These are phyloP conservation scores for Phytophthora pisi DNA, from an alignment of 352 stramenopile genomes.

Conservation along the genomic window DNA sequence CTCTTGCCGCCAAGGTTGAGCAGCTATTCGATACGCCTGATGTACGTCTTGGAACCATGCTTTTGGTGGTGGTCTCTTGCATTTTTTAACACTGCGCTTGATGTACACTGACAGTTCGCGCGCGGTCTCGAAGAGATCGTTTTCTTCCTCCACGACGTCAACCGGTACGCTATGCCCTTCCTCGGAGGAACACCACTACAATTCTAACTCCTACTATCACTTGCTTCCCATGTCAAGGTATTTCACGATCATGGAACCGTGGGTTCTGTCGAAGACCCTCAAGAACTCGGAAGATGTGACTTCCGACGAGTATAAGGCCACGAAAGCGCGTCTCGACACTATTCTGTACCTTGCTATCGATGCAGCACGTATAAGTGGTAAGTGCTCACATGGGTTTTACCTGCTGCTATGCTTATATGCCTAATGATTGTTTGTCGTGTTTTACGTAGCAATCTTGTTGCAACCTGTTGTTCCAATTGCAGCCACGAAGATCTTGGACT, in stretches of 20 bases:
- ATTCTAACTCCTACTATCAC: not conserved
- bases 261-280: constrained; percentile 74
- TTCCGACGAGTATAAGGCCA: constrained; percentile 35
- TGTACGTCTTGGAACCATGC: constrained; percentile 37
- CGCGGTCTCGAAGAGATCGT: constrained; percentile 75
- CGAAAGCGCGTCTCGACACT: constrained; percentile 60
- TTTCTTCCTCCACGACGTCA: constrained; percentile 84
- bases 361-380: constrained; percentile 71
- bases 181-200: not conserved
- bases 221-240: constrained; percentile 40
- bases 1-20: constrained; percentile 52
- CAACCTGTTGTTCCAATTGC: constrained; percentile 70
- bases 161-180: constrained; percentile 41
- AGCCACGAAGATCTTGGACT: constrained; percentile 70
- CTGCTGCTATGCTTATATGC: not conserved
- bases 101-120: constrained; percentile 55
- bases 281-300: constrained; percentile 38
- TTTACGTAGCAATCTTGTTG: constrained; percentile 64
- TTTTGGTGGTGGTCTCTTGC: constrained; percentile 2
- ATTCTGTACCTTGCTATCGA: constrained; percentile 80
- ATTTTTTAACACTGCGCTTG: not conserved
- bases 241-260: constrained; percentile 82
- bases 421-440: not conserved
- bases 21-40: constrained; percentile 72
- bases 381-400: constrained; percentile 4